These are phyloP conservation scores for Penicillium argentinense DNA, from an alignment of 495 filamentous ascomycete species.

Conservation along the genomic window DNA sequence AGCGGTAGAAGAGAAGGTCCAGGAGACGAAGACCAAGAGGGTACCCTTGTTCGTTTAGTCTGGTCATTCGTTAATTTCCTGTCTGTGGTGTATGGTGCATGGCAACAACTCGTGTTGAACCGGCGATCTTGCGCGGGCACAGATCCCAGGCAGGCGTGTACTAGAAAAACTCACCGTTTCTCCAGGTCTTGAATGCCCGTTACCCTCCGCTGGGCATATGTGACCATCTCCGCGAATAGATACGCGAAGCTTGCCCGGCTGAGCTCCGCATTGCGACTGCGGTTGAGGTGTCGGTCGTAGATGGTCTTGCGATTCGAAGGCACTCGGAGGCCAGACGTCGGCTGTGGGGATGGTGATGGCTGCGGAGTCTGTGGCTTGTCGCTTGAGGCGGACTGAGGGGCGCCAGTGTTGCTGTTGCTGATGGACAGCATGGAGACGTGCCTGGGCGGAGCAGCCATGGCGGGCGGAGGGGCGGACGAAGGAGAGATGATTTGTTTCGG, in stretches of 20 bases:
- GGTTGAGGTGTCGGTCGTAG: conserved; percentile 92
- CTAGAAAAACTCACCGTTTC: conserved; percentile 61
- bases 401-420: conserved; percentile 34
- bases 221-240: conserved; percentile 95
- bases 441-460: conserved; percentile 38
- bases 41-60: conserved; percentile 92
- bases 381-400: conserved; percentile 20
- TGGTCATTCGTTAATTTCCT: conserved; percentile 32
- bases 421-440: conserved; percentile 41
- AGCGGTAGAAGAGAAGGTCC: conserved; percentile 81
- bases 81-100: background rate
- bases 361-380: conserved; percentile 32
- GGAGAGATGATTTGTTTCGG: background rate
- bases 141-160: too few relatives aligned
- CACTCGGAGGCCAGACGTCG: conserved; percentile 73
- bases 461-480: conserved; percentile 4
- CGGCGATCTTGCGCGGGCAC: too few relatives aligned
- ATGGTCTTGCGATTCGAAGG: conserved; percentile 97
- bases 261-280: conserved; percentile 79
- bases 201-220: conserved; percentile 86
- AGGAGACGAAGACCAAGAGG: conserved; percentile 91
- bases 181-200: conserved; percentile 92
- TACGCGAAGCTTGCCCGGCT: conserved; percentile 94
- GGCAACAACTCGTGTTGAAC: too few relatives aligned
- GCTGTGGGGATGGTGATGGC: conserved; percentile 35